These are phyloP conservation scores for Dysphania ambrosioides DNA, from an alignment of 148 eudicot species.

Conservation along the genomic window DNA sequence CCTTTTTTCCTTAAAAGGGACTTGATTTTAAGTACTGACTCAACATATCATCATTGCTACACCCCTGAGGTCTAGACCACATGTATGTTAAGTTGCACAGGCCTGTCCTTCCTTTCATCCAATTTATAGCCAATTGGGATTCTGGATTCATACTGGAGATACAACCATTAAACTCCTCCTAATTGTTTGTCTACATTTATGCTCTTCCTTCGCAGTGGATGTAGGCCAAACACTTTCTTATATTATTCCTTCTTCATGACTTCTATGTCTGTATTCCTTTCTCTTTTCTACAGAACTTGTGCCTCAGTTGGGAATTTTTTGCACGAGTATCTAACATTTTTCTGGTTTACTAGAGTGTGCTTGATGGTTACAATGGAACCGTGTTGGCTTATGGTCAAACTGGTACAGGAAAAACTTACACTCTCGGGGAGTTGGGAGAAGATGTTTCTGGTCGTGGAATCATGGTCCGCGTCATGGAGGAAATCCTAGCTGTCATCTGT, in stretches of 20 bases:
- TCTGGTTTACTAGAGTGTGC: conserved; percentile 64
- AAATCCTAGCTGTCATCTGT: conserved; percentile 68
- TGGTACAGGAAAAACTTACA: conserved; percentile 95
- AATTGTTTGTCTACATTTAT: neutral
- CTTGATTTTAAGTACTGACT: neutral
- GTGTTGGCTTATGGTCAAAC: conserved; percentile 99
- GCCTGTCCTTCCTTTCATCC: neutral
- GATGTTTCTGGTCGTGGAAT: conserved; percentile 93
- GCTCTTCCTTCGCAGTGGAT: neutral
- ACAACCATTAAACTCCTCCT: neutral
- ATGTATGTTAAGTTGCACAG: neutral
- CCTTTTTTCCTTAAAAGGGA: neutral
- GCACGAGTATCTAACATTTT: conserved; percentile 17
- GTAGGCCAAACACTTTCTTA: neutral
- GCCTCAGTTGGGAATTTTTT: conserved; percentile 4
- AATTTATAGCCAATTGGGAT: neutral
- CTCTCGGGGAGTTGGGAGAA: conserved; percentile 95
- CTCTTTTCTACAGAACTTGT: conserved; percentile 5
- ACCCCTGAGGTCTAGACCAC: neutral
- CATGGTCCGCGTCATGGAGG: conserved; percentile 99
- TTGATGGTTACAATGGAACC: conserved; percentile 98
- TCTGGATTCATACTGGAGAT: neutral
- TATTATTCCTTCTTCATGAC: neutral
- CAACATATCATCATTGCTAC: neutral
- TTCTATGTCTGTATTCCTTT: conserved; percentile 11